Percentiles rank a stretch among this genome's conserved stretches.
These are phyloP conservation scores for Xylaria scruposa DNA, from an alignment of 495 filamentous ascomycete species.

Conservation along the genomic window DNA sequence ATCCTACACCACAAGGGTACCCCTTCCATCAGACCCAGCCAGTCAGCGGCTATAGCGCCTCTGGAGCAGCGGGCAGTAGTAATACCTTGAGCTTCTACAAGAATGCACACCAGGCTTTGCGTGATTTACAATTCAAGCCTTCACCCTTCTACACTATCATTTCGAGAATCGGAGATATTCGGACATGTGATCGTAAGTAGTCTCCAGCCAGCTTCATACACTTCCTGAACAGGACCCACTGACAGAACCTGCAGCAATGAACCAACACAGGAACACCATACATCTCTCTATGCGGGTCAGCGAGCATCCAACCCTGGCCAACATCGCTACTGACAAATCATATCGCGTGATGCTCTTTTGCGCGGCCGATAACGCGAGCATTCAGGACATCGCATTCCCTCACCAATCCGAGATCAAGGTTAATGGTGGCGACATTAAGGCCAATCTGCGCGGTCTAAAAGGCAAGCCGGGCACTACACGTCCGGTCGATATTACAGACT, in stretches of 20 bases:
- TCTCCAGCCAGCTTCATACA: conserved; percentile 18
- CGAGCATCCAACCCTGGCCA: conserved; percentile 53
- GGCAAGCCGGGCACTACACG: conserved; percentile 93
- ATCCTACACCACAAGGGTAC: neutral
- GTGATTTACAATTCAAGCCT: conserved; percentile 66
- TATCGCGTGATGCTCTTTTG: conserved; percentile 83
- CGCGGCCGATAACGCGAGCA: conserved; percentile 60
- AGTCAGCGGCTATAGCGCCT: conserved; percentile 25
- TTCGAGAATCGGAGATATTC: conserved; percentile 63
- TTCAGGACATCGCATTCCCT: conserved; percentile 86
- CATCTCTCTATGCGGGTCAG: conserved; percentile 58
- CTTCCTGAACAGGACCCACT: neutral
- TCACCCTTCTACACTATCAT: conserved; percentile 79
- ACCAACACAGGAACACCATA: conserved; percentile 65
- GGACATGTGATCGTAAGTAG: conserved; percentile 70
- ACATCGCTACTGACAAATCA: conserved; percentile 58
- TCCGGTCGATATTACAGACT: conserved; percentile 86
- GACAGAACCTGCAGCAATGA: conserved; percentile 55
- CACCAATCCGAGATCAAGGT: conserved; percentile 90
- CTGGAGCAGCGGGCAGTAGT: conserved; percentile 17
- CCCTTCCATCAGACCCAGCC: neutral
- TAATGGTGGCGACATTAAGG: conserved; percentile 84
- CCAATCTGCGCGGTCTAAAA: conserved; percentile 90
- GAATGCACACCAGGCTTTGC: conserved; percentile 36
- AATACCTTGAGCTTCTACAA: conserved; percentile 14